Base-by-base conservation (phyloP, 192 early-diverging fungal species). In the Coemansia sp. region DNA sequence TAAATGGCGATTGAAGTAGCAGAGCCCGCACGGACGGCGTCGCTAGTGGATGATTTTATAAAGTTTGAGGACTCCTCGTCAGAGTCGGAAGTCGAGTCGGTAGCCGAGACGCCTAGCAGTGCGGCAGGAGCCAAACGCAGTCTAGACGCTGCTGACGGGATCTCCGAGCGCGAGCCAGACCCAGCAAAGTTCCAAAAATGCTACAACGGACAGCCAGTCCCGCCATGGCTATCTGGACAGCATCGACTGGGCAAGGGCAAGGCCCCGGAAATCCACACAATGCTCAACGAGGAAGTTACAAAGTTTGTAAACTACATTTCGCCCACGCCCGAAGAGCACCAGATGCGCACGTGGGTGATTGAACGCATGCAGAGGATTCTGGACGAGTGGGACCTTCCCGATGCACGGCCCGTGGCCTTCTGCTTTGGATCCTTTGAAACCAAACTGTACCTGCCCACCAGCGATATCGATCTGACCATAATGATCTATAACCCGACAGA, bases 401-500 rank as follows among this genome's bases (percentile, higher is more conserved):
- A 15, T 5, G 73, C 82, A 5, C 30, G 40, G 0, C 2, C 56
- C 5, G 53, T 83, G 4, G 49, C 79, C 1, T 17, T 48, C 15
- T 85, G 87, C 16, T 98, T 93, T 85, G 96, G 96, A 9, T 91
- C 88, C 58, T 98, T 91, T 61, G 81, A 82, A n/a, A 93, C 96
- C 0, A 77, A 76, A 28, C 61, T 96, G 6, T 98, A 92, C 64
- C 73, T 98, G 18, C 93, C 93, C 2, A 82, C 90, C 39, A 90
- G 90, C 69, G 92, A 90, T 75, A 76, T 85, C 16, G 86, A 87
- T 62, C 64, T 80, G 62, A 74, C 77, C 3, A 45, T 68, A 11
- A 75, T 77, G 56, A 47, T 81, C 7, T 63, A 58, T 30, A 47
- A 58, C 2, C 30, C 55, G n/a, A 43, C 47, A 5, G 23, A 47